Evolutionary conservation across 331 rosid species (phyloP), one percentile per base, ranked within the genome.

Genomic region (Quercus lobata): DNA sequence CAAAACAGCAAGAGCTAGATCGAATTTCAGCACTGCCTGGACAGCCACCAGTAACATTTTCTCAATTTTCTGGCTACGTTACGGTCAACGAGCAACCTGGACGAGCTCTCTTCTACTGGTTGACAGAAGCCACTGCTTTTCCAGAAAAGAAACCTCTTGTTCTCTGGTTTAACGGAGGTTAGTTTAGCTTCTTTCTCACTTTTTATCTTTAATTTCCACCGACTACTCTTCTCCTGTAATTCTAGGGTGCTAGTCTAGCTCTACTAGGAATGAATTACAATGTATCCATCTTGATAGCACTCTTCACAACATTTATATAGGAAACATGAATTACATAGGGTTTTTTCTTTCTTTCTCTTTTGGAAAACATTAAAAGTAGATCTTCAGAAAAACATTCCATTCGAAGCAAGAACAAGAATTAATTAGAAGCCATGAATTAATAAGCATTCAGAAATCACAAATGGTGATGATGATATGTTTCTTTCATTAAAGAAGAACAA

Each of bases 131-230:
- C 21, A 21, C 73, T 21, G 17, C 88, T 74, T 80, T 41, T 41
- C 89, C 92, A 0, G 25, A 79, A 4, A 79, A 74, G 19, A 91
- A 90, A 19, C 98, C 98, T 80, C 93, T 93, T 55, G 61, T 93
- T 76, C 95, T 93, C n/a, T 93, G 98, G 98, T 91, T 93, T 76
- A 93, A 93, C 74, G 98, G 98, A 89, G 98, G 98, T 91, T 57
- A 85, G 86, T 81, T 25, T 25, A 4, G 1, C 27, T 15, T 19
- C 19, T 6, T 41, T 10, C 12, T 60, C 22, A 1, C 69, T 4
- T n/a, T 57, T 7, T 78, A 41, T 41, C 14, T 21, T n/a, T 41
- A 41, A 41, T 41, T 9, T 44, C 17, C 41, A 6, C 25, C 14
- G n/a, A 11, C 17, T 49, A 49, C 17, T 14, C 54, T 49, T 49